These are phyloP conservation scores for Paratinospora sagittata DNA, from an alignment of 164 flowering plant species.

Conservation along the genomic window DNA sequence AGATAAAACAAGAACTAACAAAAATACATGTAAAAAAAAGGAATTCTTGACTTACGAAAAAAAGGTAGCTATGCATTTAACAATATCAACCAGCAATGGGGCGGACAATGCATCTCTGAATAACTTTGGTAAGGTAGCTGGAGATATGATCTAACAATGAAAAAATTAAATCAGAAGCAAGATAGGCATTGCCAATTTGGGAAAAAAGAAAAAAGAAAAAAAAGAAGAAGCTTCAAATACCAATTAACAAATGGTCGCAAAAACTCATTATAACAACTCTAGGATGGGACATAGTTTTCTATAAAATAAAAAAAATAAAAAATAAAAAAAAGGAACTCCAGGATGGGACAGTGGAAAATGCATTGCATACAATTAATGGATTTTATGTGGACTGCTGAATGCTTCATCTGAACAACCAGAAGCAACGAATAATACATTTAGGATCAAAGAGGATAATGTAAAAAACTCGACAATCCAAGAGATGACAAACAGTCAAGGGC, in stretches of 20 bases:
- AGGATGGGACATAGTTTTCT: neutral
- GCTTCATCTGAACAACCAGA: neutral
- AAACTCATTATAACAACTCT: neutral
- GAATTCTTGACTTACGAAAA: constrained; percentile 47
- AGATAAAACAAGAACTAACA: neutral
- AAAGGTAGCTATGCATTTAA: constrained; percentile 69
- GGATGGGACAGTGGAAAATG: neutral
- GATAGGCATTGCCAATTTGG: neutral
- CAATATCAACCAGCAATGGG: constrained; percentile 58
- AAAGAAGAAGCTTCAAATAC: neutral
- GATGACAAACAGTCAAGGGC: neutral
- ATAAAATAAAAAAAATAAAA: too few relatives aligned
- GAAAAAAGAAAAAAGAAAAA: neutral
- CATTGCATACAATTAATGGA: too few relatives aligned
- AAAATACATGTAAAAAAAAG: neutral
- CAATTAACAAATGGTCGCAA: neutral
- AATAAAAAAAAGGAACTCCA: too few relatives aligned
- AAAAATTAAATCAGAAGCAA: constrained; percentile 10
- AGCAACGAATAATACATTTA: neutral
- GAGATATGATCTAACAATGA: constrained; percentile 51
- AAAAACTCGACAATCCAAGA: too few relatives aligned
- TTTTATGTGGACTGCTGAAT: neutral
- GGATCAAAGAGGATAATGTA: neutral
- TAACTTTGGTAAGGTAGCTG: constrained; percentile 60
- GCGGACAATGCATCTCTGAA: constrained; percentile 82